These are phyloP conservation scores for Graphilbum fragrans DNA, from an alignment of 2,329 filamentous ascomycete genomes.

Conservation along the genomic window DNA sequence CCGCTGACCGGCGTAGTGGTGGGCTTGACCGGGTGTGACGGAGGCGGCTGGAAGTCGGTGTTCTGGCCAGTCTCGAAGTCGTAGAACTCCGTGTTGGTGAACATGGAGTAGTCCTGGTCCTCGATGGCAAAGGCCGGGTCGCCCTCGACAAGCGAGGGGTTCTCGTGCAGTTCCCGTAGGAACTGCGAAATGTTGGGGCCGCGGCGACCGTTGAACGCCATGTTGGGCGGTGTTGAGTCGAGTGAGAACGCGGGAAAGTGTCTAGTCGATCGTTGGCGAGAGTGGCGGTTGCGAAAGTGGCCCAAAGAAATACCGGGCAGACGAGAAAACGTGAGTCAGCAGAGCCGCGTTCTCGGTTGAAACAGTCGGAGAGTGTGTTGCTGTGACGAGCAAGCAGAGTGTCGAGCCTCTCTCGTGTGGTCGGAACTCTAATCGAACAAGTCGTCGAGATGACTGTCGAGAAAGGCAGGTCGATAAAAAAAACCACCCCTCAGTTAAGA, in stretches of 20 bases:
- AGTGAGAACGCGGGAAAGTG: not conserved
- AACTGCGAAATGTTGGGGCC: constrained; percentile 84
- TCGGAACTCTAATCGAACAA: too few species aligned
- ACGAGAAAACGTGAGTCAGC: too few species aligned
- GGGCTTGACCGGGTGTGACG: constrained; percentile 32
- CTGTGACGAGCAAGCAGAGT: too few species aligned
- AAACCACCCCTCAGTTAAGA: too few species aligned
- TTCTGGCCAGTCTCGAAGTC: constrained; percentile 60
- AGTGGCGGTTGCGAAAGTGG: not conserved
- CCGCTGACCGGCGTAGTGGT: constrained; percentile 18
- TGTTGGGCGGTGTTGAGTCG: constrained; percentile 19
- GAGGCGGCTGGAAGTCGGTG: constrained; percentile 40
- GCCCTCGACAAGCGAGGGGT: constrained; percentile 32
- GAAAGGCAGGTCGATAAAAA: too few species aligned
- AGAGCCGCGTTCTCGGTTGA: too few species aligned
- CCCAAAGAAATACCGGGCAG: not conserved
- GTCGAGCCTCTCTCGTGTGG: too few species aligned
- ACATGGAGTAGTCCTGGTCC: constrained; percentile 57
- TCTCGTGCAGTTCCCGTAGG: constrained; percentile 73
- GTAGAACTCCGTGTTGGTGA: constrained; percentile 74
- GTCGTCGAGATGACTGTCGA: too few species aligned
- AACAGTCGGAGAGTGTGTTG: too few species aligned
- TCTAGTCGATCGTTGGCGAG: constrained; percentile 7
- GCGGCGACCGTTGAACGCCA: constrained; percentile 59
- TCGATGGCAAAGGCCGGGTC: constrained; percentile 51